Evolutionary conservation across 352 stramenopile genomes (phyloP).

Genomic region (Plasmopara muralis): DNA sequence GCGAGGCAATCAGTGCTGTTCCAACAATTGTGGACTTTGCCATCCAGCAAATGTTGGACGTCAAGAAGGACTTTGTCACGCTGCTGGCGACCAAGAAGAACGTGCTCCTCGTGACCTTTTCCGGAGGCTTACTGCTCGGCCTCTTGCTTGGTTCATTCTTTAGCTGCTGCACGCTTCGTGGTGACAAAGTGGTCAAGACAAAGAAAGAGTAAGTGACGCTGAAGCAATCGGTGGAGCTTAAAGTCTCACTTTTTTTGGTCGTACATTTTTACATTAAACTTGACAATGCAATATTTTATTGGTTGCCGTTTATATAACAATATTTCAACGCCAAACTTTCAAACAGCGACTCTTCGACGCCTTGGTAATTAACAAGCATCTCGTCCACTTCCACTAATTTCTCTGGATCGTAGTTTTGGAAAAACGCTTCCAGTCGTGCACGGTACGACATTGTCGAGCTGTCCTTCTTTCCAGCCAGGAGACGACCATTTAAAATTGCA

Average conservation of each 20-base stretch:
- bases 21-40: constrained; percentile 33
- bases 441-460: constrained; percentile 29
- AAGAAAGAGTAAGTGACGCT: constrained; percentile 46
- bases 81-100: constrained; percentile 79
- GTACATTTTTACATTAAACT: constrained; percentile 35
- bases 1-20: constrained; percentile 26
- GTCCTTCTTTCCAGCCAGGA: constrained; percentile 3
- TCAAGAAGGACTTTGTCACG: constrained; percentile 61
- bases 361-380: constrained; percentile 67
- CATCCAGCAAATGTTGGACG: constrained; percentile 33
- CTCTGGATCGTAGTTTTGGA: constrained; percentile 54
- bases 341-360: constrained; percentile 69
- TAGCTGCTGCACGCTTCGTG: constrained; percentile 58
- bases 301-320: constrained; percentile 42
- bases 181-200: constrained; percentile 32
- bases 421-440: constrained; percentile 50
- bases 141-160: constrained; percentile 64
- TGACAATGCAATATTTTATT: constrained; percentile 29
- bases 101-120: constrained; percentile 71
- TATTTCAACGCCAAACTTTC: constrained; percentile 83
- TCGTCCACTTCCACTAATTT: constrained; percentile 64
- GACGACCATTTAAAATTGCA: constrained; percentile 57
- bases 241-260: too few relatives aligned
- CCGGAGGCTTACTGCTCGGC: constrained; percentile 50
- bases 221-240: too few relatives aligned